phyloP scores from a whole-genome alignment of 2,329 filamentous ascomycete species.

The Torrubiella hemipterigena region DNA sequence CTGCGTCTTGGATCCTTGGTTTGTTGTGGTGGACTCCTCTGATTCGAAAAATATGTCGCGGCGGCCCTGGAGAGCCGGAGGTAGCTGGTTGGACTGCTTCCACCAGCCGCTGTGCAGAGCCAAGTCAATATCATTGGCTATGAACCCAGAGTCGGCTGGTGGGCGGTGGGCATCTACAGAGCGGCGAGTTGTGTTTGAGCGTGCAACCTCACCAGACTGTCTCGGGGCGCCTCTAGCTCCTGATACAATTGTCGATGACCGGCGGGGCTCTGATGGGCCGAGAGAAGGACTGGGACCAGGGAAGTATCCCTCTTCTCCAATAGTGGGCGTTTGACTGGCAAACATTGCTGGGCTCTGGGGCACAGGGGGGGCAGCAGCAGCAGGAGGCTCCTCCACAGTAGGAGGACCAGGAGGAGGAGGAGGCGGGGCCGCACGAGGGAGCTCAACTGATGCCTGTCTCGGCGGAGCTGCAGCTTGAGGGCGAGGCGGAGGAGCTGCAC shows the following conservation, averaged over 20 bases:
- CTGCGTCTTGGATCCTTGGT: conserved; percentile 56
- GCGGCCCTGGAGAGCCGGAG: conserved; percentile 70
- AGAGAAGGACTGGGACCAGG: conserved; percentile 33
- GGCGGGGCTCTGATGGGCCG: conserved; percentile 31
- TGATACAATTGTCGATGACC: conserved; percentile 23
- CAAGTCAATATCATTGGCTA: conserved; percentile 80
- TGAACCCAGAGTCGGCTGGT: conserved; percentile 67
- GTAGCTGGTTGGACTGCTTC: conserved; percentile 66
- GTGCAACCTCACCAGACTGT: conserved; percentile 23
- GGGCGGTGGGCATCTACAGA: conserved; percentile 70
- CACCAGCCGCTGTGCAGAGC: conserved; percentile 71
- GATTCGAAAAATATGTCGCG: conserved; percentile 75
- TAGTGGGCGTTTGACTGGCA: conserved; percentile 22
- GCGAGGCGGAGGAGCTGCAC: conserved; percentile 52
- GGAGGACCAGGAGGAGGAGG: conserved; percentile 39
- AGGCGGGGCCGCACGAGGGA: conserved; percentile 58
- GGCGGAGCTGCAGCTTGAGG: conserved; percentile 46
- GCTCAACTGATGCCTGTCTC: conserved; percentile 54
- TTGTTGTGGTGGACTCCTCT: conserved; percentile 61
- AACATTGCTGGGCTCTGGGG: conserved; percentile 21
- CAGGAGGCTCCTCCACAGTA: conserved; percentile 37
- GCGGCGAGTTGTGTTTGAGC: conserved; percentile 30
- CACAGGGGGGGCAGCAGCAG: conserved; percentile 59
- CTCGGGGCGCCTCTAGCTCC: conserved; percentile 14
- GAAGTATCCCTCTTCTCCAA: conserved; percentile 36